A percentile compares a stretch with the other conserved stretches of the same genome.
Conservation (phyloP, 2,329 filamentous ascomycete species). For the Pseudogymnoascus sp. region DNA sequence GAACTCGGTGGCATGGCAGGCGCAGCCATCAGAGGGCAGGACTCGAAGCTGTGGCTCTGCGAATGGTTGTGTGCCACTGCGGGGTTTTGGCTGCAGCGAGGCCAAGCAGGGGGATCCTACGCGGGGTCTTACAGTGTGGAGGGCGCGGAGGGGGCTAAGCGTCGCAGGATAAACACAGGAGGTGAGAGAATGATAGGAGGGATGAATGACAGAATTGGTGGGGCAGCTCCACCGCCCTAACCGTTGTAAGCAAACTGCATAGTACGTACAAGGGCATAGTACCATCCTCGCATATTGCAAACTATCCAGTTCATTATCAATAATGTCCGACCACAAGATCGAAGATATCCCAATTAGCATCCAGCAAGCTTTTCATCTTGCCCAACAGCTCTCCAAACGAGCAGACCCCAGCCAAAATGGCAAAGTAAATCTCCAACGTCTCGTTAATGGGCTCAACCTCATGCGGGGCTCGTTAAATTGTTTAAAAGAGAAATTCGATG, state of each 20-base stretch:
- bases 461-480: neutral
- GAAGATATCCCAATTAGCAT: neutral
- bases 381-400: neutral
- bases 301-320: neutral
- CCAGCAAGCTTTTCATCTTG: neutral
- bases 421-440: neutral
- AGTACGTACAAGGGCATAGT: too few relatives aligned
- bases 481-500: neutral
- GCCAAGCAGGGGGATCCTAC: neutral
- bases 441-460: neutral
- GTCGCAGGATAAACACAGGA: neutral
- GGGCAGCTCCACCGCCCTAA: too few relatives aligned
- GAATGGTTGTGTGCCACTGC: neutral
- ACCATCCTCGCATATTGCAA: too few relatives aligned
- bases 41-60: neutral
- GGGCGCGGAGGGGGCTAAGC: neutral
- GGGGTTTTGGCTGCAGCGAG: slow-evolving; percentile 13
- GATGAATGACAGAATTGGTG: too few relatives aligned
- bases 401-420: neutral
- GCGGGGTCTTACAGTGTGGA: too few relatives aligned
- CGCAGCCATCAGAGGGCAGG: neutral
- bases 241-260: too few relatives aligned
- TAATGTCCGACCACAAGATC: neutral
- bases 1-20: neutral
- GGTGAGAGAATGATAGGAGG: neutral